These are phyloP conservation scores for Penicillium sp. DNA, from an alignment of 2,329 filamentous ascomycete species.

Conservation along the genomic window DNA sequence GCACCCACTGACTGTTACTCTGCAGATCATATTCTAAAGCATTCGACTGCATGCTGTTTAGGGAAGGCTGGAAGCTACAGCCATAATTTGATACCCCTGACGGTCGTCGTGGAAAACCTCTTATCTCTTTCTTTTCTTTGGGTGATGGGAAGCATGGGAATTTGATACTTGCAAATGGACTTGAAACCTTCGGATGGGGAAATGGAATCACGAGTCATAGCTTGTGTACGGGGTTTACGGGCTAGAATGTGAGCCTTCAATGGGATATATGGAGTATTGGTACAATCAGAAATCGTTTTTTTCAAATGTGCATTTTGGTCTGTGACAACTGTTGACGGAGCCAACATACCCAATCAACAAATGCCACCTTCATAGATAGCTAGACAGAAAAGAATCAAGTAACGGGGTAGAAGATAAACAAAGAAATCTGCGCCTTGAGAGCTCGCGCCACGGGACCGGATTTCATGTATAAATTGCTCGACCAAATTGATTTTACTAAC, in stretches of 20 bases:
- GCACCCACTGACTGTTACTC: background rate
- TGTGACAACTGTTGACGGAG: slow-evolving; percentile 14
- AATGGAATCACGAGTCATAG: background rate
- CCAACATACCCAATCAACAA: slow-evolving; percentile 1
- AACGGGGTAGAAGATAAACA: slow-evolving; percentile 7
- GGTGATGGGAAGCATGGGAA: background rate
- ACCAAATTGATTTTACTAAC: slow-evolving; percentile 40
- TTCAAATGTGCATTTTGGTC: slow-evolving; percentile 17
- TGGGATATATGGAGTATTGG: slow-evolving; percentile 2
- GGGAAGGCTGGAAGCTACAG: background rate
- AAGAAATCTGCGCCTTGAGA: slow-evolving; percentile 29
- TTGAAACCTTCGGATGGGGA: background rate
- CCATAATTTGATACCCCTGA: slow-evolving; percentile 10
- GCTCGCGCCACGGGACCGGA: slow-evolving; percentile 29
- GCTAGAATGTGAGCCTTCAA: slow-evolving; percentile 7
- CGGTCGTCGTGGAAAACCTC: background rate
- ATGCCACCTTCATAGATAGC: slow-evolving; percentile 3
- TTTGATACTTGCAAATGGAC: background rate
- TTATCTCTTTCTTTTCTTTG: background rate
- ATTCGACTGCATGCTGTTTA: slow-evolving; percentile 7
- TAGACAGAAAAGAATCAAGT: slow-evolving; percentile 3
- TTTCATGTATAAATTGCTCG: slow-evolving; percentile 31
- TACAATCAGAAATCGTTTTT: slow-evolving; percentile 4
- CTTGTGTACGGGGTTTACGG: background rate
- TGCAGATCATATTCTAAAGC: background rate